Base-by-base conservation (phyloP, 345 rosid genomes). In the Geranium brycei region DNA sequence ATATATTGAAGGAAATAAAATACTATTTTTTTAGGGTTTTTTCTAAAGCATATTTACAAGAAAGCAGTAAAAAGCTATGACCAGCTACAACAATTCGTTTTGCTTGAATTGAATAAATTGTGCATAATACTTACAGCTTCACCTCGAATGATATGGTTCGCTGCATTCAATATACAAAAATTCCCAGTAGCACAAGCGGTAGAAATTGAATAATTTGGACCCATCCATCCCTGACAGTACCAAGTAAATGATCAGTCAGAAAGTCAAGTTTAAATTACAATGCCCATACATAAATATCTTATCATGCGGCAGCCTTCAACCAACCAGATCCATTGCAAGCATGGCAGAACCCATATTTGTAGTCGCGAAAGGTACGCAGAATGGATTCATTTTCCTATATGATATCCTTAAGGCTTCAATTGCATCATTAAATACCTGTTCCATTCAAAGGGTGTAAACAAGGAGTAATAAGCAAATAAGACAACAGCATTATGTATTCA, bases 281-380 rank as follows among this genome's bases (percentile, higher is more conserved):
- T 31, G 32, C 62, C 47, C 58, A 59, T 66, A 23, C 28, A 5
- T 14, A 17, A 28, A 17, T 57, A 66, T 57, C 57, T 32, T 30
- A 8, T 62, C 19, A 32, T 61, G 61, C 59, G 57, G 14, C 19
- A 68, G 70, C 73, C 59, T 63, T 65, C 31, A 68, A 73, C 81
- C 68, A 63, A 89, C 98, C 89, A 92, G 85, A 80, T 92, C 98
- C 87, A 92, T 82, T 23, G 95, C 98, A 62, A 92, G 95, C 95
- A 92, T 87, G 14, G 98, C 98, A 67, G 98, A 92, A 72, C 98
- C 98, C 98, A 92, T 92, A 75, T 92, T 92, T 68, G 98, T 87
- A 66, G 96, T 87, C 3, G 98, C 96, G 73, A 87, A 90, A 65
- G 98, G 98, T 59, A 92, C 93, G 60, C 92, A 89, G 63, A 92